Percentiles rank a stretch among this genome's conserved stretches.
Evolutionary conservation across 2,329 filamentous ascomycete species (phyloP).

Genomic region (Fusarium floridanum): DNA sequence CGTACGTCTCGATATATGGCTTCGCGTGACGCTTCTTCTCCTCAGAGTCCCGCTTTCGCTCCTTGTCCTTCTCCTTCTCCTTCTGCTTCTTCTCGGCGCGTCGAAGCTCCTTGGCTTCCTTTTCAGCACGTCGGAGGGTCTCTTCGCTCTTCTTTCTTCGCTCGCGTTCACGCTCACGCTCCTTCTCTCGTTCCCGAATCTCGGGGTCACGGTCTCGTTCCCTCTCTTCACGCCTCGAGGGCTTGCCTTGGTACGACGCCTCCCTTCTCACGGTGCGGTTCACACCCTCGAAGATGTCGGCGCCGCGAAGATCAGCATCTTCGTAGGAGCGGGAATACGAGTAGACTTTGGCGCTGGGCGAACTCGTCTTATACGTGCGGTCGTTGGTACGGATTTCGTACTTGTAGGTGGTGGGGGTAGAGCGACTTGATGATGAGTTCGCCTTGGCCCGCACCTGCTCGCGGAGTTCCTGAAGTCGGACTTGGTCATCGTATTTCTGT

Average conservation of each 20-base stretch:
- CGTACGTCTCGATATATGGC: slow-evolving; percentile 52
- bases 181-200: slow-evolving; percentile 39
- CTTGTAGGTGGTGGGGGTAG: slow-evolving; percentile 52
- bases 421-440: slow-evolving; percentile 54
- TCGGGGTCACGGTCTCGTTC: slow-evolving; percentile 46
- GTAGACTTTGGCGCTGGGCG: slow-evolving; percentile 53
- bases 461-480: slow-evolving; percentile 74
- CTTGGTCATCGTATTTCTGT: slow-evolving; percentile 81
- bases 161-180: slow-evolving; percentile 43
- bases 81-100: slow-evolving; percentile 51
- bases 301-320: slow-evolving; percentile 52
- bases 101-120: slow-evolving; percentile 49
- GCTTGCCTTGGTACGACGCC: slow-evolving; percentile 61
- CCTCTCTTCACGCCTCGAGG: slow-evolving; percentile 57
- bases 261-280: slow-evolving; percentile 57
- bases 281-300: slow-evolving; percentile 61
- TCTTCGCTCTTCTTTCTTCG: slow-evolving; percentile 27
- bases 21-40: slow-evolving; percentile 54
- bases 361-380: slow-evolving; percentile 56
- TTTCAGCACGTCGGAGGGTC: slow-evolving; percentile 41
- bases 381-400: slow-evolving; percentile 66
- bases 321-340: slow-evolving; percentile 59
- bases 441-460: slow-evolving; percentile 64
- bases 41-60: slow-evolving; percentile 53
- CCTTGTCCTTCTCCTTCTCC: slow-evolving; percentile 55